Evolutionary conservation across 768 basidiomycete genomes (phyloP).

Genomic region (Tubosaeta sp.): DNA sequence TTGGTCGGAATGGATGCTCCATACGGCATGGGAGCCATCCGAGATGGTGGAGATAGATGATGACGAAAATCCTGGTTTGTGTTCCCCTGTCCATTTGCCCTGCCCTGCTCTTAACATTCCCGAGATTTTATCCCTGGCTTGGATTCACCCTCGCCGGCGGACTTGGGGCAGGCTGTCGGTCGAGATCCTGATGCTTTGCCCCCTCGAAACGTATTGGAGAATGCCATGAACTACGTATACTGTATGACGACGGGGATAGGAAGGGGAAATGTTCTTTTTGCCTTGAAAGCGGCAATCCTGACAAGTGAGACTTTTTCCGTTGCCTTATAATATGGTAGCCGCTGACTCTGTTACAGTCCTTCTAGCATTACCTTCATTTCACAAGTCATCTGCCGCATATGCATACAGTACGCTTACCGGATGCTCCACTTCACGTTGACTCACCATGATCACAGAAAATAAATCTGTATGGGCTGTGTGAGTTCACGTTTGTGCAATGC

Average conservation of each 20-base stretch:
- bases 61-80: conserved; percentile 63
- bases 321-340: not conserved
- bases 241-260: conserved; percentile 36
- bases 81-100: not conserved
- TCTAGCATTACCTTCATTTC: conserved; percentile 55
- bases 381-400: conserved; percentile 50
- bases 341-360: conserved; percentile 37
- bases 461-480: conserved; percentile 71
- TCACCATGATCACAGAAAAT: conserved; percentile 35
- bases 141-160: conserved; percentile 36
- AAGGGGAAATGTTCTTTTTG: conserved; percentile 62
- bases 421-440: conserved; percentile 2
- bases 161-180: conserved; percentile 52
- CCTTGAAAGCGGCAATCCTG: conserved; percentile 65
- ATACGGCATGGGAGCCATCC: conserved; percentile 43
- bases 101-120: not conserved
- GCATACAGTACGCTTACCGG: conserved; percentile 48
- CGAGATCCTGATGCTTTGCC: conserved; percentile 76
- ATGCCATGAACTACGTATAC: conserved; percentile 44
- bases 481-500: conserved; percentile 14
- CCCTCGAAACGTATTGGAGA: conserved; percentile 56
- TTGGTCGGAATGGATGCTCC: conserved; percentile 34
- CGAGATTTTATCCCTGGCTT: conserved; percentile 57
- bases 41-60: conserved; percentile 46
- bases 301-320: conserved; percentile 39